Percentiles rank a stretch among this genome's conserved stretches.
These are phyloP conservation scores for Marasmius sp. DNA, from an alignment of 1,284 basidiomycete species.

Conservation along the genomic window DNA sequence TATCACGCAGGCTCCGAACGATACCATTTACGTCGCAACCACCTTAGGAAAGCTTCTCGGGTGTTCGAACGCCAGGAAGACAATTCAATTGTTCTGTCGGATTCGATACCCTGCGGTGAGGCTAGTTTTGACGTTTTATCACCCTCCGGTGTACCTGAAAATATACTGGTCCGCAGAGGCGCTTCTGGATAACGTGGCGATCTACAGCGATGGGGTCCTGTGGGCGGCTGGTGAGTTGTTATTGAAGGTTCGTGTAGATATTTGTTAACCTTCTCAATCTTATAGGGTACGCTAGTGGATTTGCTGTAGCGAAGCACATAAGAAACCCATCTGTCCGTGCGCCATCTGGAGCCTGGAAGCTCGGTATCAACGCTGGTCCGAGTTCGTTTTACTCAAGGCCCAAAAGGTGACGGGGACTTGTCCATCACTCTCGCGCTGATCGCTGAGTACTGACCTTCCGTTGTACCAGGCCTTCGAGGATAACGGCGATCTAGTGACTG, in stretches of 20 bases:
- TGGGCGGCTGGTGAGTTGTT: slow-evolving; percentile 53
- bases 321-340: slow-evolving; percentile 34
- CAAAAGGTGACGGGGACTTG: slow-evolving; percentile 45
- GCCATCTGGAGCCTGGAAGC: slow-evolving; percentile 50
- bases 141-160: neutral
- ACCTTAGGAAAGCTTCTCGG: slow-evolving; percentile 36
- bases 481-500: slow-evolving; percentile 53
- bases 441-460: slow-evolving; percentile 8
- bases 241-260: neutral
- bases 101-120: slow-evolving; percentile 45
- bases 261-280: neutral
- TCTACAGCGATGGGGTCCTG: slow-evolving; percentile 55
- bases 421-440: neutral
- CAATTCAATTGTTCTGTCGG: slow-evolving; percentile 49
- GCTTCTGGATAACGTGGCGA: slow-evolving; percentile 51
- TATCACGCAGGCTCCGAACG: slow-evolving; percentile 51
- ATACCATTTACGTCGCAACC: slow-evolving; percentile 58
- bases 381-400: slow-evolving; percentile 54
- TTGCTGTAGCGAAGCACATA: slow-evolving; percentile 34
- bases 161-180: slow-evolving; percentile 36
- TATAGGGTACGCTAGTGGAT: slow-evolving; percentile 34
- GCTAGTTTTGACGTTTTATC: neutral
- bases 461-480: slow-evolving; percentile 57
- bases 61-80: slow-evolving; percentile 57
- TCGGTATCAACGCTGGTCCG: slow-evolving; percentile 51